Base-by-base conservation (phyloP, 2,329 filamentous ascomycete genomes). In the Dichotomopilus funicola region DNA sequence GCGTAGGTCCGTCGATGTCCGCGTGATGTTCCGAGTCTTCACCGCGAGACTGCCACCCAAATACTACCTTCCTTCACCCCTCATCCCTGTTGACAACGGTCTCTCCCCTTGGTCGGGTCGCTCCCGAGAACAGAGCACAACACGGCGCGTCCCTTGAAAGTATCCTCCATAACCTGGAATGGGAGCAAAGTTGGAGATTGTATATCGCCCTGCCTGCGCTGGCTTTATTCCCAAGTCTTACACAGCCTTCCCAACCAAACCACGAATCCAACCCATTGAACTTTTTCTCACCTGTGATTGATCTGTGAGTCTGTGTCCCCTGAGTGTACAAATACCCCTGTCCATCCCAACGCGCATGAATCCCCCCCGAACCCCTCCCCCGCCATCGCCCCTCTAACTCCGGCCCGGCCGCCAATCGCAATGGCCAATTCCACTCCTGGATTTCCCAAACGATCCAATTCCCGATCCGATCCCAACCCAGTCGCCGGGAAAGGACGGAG, bases 401-500 rank as follows among this genome's bases (percentile, higher is more conserved):
- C 49, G 53, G 47, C 31, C 48, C 19, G 19, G 19, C 19, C 19
- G 19, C 19, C 19, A 27, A 27, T 27, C 19, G 19, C 19, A 27
- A 27, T 50, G 42, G 31, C 53, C 53, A 51, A 55, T 55, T 43
- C 48, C 40, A 27, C 11, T 11, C 35, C 41, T 34, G 37, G 8
- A 12, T n/a, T 37, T 33, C 45, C 45, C 11, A 10, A 4, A 12
- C n/a, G 5, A 6, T n/a, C 12, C 41, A 1, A 33, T 11, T 13
- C 45, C 48, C 48, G 56, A 41, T 57, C 42, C 50, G 50, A 34
- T 31, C 40, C 50, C 51, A 33, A 13, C 43, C 50, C 44, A 55
- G 46, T 46, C 42, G 42, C 55, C 58, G 58, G 58, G 58, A 58
- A 54, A 55, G 55, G 42, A 59, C 55, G 55, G 58, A 57, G 51